Evolutionary conservation across 208 protist species (phyloP).

Genomic region (Perkinsela sp.): DNA sequence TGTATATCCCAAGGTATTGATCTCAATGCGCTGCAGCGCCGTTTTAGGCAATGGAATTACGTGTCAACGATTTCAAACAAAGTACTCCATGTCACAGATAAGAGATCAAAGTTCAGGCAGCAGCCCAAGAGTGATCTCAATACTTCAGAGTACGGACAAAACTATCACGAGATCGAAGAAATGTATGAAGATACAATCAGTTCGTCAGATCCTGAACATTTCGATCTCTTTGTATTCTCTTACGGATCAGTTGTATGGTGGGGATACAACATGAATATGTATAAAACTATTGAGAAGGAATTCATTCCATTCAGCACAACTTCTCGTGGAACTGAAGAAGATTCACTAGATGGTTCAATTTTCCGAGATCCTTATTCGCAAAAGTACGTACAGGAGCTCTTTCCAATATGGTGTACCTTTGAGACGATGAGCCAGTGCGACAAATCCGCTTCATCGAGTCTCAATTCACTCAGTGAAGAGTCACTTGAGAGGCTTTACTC

Average conservation of each 20-base stretch:
- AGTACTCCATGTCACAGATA: neutral
- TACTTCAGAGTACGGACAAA: neutral
- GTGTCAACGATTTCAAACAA: neutral
- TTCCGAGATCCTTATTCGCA: constrained; percentile 11
- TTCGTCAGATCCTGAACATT: constrained; percentile 6
- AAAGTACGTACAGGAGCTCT: constrained; percentile 29
- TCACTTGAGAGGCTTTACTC: neutral
- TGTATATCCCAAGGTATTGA: neutral
- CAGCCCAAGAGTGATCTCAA: neutral
- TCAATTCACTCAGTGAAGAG: neutral
- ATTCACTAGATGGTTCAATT: neutral
- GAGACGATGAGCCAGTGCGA: constrained; percentile 6
- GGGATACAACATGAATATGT: constrained; percentile 33
- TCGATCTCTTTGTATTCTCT: constrained; percentile 40
- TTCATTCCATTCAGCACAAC: no score
- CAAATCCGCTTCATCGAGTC: neutral
- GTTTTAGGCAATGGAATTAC: neutral
- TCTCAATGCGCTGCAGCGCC: neutral
- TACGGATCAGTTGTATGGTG: constrained; percentile 45
- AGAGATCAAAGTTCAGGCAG: neutral
- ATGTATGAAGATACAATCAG: neutral
- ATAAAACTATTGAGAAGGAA: constrained; percentile 40
- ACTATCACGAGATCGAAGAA: neutral
- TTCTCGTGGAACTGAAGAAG: no score
- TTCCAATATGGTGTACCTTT: constrained; percentile 47